Percentiles rank a stretch among this genome's conserved stretches.
Evolutionary conservation across 352 stramenopile genomes (phyloP).

Genomic region (Globisporangium megalacanthum): DNA sequence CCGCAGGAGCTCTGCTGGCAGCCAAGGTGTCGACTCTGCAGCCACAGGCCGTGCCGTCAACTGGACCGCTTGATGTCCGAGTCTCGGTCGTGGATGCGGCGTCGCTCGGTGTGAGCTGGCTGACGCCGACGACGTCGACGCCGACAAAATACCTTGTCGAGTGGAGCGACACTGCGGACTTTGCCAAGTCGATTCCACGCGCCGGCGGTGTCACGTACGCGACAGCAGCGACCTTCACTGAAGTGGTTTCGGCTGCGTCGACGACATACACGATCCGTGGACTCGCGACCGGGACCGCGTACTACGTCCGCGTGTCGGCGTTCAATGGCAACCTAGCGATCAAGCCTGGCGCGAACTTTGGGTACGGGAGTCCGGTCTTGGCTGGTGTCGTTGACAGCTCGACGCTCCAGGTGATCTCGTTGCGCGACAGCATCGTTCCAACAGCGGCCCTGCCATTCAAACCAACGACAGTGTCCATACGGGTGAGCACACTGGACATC

Average conservation of each 20-base stretch:
- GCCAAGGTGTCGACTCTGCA: constrained; percentile 25
- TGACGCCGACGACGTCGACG: constrained; percentile 21
- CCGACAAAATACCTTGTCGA: constrained; percentile 68
- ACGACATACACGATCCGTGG: constrained; percentile 75
- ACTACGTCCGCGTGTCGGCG: constrained; percentile 87
- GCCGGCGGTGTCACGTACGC: constrained; percentile 36
- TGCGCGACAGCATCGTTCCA: constrained; percentile 33
- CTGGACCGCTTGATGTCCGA: constrained; percentile 35
- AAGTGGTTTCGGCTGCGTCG: constrained; percentile 33
- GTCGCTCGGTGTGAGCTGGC: constrained; percentile 69
- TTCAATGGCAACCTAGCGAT: constrained; percentile 67
- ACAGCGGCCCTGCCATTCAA: constrained; percentile 54
- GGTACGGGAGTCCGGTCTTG: constrained; percentile 59
- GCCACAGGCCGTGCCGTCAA: constrained; percentile 39
- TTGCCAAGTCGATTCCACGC: constrained; percentile 17
- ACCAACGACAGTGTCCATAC: constrained; percentile 63
- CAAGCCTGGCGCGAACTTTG: constrained; percentile 21
- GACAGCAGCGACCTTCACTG: constrained; percentile 33
- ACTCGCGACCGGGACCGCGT: constrained; percentile 68
- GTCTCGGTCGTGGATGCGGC: constrained; percentile 57
- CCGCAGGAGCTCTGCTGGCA: constrained; percentile 10
- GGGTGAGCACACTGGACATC: constrained; percentile 68
- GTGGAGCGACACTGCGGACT: constrained; percentile 17
- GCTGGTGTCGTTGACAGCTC: constrained; percentile 33
- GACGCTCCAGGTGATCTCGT: constrained; percentile 8